Evolutionary conservation across 805 yeast genomes (phyloP).

Genomic region (Ogataea populi-albae): DNA sequence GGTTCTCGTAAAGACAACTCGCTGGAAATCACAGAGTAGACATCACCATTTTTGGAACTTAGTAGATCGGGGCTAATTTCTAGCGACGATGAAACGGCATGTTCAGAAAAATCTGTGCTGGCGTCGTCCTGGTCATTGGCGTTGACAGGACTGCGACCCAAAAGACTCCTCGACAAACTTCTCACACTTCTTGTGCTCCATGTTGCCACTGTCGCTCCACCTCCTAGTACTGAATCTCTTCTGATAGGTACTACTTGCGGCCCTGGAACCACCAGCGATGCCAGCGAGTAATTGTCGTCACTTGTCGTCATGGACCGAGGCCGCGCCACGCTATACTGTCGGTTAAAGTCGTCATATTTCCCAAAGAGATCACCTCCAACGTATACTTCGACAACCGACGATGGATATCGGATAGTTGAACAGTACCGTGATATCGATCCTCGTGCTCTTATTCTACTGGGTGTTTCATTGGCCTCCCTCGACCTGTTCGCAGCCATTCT

Average conservation of each 20-base stretch:
- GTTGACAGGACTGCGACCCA: conserved; percentile 4
- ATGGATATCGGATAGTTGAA: conserved; percentile 19
- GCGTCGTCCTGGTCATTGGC: background rate
- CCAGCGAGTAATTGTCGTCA: conserved; percentile 21
- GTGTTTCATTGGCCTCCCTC: too few species aligned
- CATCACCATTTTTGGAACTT: background rate
- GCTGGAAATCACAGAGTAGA: conserved; percentile 6
- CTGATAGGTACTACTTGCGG: conserved; percentile 22
- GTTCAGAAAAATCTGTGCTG: background rate
- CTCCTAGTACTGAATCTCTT: conserved; percentile 18
- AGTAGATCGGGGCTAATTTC: background rate
- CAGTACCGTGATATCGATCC: conserved; percentile 15
- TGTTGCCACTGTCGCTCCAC: background rate
- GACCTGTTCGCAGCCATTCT: too few species aligned
- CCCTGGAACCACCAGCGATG: conserved; percentile 22
- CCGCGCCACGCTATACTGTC: conserved; percentile 22
- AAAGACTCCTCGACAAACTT: conserved; percentile 3
- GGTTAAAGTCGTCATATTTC: conserved; percentile 10
- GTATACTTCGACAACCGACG: conserved; percentile 22
- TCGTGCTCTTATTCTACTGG: conserved; percentile 2
- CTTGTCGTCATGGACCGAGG: conserved; percentile 15
- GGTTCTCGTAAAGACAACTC: background rate
- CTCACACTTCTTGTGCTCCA: conserved; percentile 4
- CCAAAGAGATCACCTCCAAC: conserved; percentile 20
- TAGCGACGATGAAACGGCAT: conserved; percentile 1